phyloP scores from a whole-genome alignment of 2,329 filamentous ascomycete species.

The Alternaria panax region DNA sequence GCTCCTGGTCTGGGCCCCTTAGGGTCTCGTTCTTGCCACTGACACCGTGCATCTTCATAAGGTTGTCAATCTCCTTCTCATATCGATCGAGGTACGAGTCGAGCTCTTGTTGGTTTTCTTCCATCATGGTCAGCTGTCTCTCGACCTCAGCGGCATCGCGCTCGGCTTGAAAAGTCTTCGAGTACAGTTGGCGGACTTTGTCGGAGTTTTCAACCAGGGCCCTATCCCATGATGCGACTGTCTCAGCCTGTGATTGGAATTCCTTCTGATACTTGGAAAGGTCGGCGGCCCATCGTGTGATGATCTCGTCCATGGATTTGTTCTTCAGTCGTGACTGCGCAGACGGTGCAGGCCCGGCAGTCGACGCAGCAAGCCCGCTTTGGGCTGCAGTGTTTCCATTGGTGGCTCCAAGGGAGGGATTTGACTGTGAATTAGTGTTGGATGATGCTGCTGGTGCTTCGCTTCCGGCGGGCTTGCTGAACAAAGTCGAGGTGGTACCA shows the following conservation, averaged over 20 bases:
- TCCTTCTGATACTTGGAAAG: constrained; percentile 96
- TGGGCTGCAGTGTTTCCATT: constrained; percentile 33
- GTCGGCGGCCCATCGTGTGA: constrained; percentile 95
- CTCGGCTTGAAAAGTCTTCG: constrained; percentile 92
- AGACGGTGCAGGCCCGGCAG: constrained; percentile 79
- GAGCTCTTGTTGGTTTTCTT: constrained; percentile 91
- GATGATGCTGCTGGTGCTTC: constrained; percentile 29
- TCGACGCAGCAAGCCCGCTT: constrained; percentile 71
- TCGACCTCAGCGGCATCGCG: constrained; percentile 93
- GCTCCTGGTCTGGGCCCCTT: constrained; percentile 90
- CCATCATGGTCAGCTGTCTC: constrained; percentile 85
- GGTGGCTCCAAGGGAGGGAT: constrained; percentile 25
- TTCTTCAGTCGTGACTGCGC: constrained; percentile 89
- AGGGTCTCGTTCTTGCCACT: constrained; percentile 69
- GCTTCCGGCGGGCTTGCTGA: constrained; percentile 32
- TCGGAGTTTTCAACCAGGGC: constrained; percentile 91
- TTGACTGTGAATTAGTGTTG: constrained; percentile 34
- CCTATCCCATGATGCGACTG: constrained; percentile 90
- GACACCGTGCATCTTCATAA: constrained; percentile 87
- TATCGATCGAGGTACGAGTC: constrained; percentile 89
- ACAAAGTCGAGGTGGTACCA: constrained; percentile 25
- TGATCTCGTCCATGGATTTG: constrained; percentile 99
- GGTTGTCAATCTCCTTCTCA: constrained; percentile 87
- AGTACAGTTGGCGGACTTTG: constrained; percentile 92
- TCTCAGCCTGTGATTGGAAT: constrained; percentile 87